These are phyloP conservation scores for Beauveria sp. DNA, from an alignment of 2,329 filamentous ascomycete species.

Conservation along the genomic window DNA sequence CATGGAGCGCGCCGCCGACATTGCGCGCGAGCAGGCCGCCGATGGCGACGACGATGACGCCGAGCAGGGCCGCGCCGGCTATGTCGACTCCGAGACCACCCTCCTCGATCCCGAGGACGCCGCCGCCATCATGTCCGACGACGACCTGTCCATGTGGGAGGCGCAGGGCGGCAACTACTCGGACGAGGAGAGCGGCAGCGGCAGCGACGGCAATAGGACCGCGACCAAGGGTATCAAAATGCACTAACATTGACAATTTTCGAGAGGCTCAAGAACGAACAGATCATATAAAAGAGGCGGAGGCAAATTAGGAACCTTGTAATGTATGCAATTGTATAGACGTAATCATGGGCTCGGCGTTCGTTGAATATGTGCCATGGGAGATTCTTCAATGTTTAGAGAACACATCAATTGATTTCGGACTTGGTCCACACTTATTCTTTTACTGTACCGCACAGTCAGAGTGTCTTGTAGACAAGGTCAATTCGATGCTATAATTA, in stretches of 20 bases:
- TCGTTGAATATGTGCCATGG: background rate
- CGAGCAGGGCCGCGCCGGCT: constrained; percentile 28
- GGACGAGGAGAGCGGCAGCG: constrained; percentile 27
- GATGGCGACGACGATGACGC: constrained; percentile 20
- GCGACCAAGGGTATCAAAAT: background rate
- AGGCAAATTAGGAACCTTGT: background rate
- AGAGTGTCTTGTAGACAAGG: background rate
- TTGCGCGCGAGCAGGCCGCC: constrained; percentile 38
- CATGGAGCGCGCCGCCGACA: constrained; percentile 53
- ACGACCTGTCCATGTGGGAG: constrained; percentile 53
- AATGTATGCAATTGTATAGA: background rate
- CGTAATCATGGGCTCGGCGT: background rate
- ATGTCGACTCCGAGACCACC: constrained; percentile 38
- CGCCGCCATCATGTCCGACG: constrained; percentile 49
- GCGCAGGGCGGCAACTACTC: constrained; percentile 21
- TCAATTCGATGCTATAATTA: background rate
- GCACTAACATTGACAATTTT: background rate
- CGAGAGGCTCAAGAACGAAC: background rate
- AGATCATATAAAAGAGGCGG: background rate
- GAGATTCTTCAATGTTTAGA: background rate
- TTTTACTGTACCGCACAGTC: background rate
- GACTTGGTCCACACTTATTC: background rate
- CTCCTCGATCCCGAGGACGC: constrained; percentile 41
- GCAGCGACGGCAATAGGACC: constrained; percentile 18
- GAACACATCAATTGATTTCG: background rate